A percentile compares a stretch with the other conserved stretches of the same genome.
These are phyloP conservation scores for Citeromyces hawaiiensis DNA, from an alignment of 1,139 yeast species.

Conservation along the genomic window DNA sequence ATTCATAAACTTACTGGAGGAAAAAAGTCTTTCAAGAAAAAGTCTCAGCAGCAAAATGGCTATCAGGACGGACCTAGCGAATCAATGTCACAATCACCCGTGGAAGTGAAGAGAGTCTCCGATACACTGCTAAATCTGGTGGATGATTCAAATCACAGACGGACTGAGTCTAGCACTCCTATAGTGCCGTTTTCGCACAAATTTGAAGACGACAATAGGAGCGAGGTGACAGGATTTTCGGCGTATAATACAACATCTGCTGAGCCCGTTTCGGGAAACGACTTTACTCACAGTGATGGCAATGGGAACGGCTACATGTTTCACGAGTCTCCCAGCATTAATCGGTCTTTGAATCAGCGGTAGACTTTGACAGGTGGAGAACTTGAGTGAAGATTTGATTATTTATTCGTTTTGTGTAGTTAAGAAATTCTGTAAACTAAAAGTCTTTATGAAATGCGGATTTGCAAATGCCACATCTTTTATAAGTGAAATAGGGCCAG, in stretches of 20 bases:
- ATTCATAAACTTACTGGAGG: constrained; percentile 17
- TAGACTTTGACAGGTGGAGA: too few species aligned
- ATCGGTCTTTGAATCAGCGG: background rate
- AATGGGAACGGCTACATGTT: constrained; percentile 1
- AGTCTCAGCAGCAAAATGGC: constrained; percentile 1
- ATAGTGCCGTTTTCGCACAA: constrained; percentile 9
- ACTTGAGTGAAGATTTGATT: background rate
- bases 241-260: constrained; percentile 13
- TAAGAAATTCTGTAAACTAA: too few species aligned
- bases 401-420: constrained; percentile 1
- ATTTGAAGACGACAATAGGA: background rate
- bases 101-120: constrained; percentile 3
- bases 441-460: too few species aligned
- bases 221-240: constrained; percentile 6
- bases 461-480: too few species aligned
- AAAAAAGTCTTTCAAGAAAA: constrained; percentile 9
- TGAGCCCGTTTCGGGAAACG: constrained; percentile 8
- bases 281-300: constrained; percentile 8
- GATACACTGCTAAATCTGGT: constrained; percentile 4
- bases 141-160: constrained; percentile 3
- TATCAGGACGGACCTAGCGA: background rate
- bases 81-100: background rate
- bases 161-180: constrained; percentile 10
- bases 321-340: background rate
- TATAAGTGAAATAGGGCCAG: too few species aligned